Evolutionary conservation across 2,329 filamentous ascomycete species (phyloP).

Genomic region (Ophiostoma tasmaniense): DNA sequence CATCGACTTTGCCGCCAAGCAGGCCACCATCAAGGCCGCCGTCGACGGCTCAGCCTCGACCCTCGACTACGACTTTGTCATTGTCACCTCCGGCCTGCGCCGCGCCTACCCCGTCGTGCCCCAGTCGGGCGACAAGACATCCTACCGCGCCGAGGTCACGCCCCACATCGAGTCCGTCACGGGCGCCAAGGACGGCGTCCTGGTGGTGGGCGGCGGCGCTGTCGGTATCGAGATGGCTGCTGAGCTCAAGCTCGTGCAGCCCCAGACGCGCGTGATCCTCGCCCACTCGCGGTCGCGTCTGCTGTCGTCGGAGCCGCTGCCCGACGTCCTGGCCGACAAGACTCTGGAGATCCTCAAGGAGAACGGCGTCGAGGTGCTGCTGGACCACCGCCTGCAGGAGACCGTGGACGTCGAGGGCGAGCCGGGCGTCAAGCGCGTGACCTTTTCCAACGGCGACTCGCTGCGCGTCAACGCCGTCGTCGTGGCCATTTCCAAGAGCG

Average conservation of each 20-base stretch:
- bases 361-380: conserved; percentile 55
- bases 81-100: conserved; percentile 61
- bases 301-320: conserved; percentile 64
- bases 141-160: conserved; percentile 54
- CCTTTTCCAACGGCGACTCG: conserved; percentile 51
- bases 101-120: conserved; percentile 67
- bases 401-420: conserved; percentile 37
- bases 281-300: conserved; percentile 64
- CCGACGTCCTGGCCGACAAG: conserved; percentile 58
- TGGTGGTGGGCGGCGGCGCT: conserved; percentile 70
- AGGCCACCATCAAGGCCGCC: conserved; percentile 44
- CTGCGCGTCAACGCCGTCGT: conserved; percentile 58
- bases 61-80: conserved; percentile 63
- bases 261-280: conserved; percentile 58
- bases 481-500: conserved; percentile 57
- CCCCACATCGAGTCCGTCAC: conserved; percentile 49
- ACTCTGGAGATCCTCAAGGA: conserved; percentile 51
- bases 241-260: conserved; percentile 62
- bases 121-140: conserved; percentile 50
- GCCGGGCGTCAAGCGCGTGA: conserved; percentile 37
- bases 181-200: conserved; percentile 48
- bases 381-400: conserved; percentile 49
- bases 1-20: conserved; percentile 52
- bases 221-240: conserved; percentile 77
- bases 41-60: conserved; percentile 26